Conservation (phyloP, 495 filamentous ascomycete species). For the Podospora anserina region DNA sequence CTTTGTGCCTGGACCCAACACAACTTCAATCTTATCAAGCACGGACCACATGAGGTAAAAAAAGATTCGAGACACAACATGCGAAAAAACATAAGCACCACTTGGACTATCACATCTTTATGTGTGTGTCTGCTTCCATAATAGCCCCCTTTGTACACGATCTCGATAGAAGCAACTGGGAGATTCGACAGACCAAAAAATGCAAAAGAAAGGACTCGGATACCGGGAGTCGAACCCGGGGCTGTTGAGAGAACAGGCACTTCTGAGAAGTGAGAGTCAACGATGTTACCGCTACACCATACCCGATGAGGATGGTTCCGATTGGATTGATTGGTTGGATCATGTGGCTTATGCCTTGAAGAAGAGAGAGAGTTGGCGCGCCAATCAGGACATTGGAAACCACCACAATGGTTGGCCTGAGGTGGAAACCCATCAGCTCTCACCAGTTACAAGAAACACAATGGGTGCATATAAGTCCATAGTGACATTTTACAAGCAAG, state of each 20-base stretch:
- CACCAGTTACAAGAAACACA: no score
- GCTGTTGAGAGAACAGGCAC: slow-evolving; percentile 27
- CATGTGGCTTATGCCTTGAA: no score
- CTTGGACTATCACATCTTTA: no score
- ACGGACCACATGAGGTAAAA: background rate
- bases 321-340: background rate
- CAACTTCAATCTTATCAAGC: background rate
- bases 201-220: slow-evolving; percentile 19
- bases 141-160: background rate
- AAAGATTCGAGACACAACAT: background rate
- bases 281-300: slow-evolving; percentile 26
- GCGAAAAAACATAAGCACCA: background rate
- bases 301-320: slow-evolving; percentile 25
- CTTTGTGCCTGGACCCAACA: background rate
- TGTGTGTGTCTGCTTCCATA: background rate
- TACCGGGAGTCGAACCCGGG: slow-evolving; percentile 29
- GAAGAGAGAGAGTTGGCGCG: no score
- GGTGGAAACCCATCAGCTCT: no score
- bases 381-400: no score
- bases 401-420: no score
- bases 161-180: background rate
- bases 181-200: background rate
- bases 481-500: background rate
- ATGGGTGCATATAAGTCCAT: background rate
- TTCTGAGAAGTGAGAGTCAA: slow-evolving; percentile 27